A percentile compares a stretch with the other conserved stretches of the same genome.
phyloP scores from a whole-genome alignment of 1,284 basidiomycete species.

The Bondarzewia mesenterica region DNA sequence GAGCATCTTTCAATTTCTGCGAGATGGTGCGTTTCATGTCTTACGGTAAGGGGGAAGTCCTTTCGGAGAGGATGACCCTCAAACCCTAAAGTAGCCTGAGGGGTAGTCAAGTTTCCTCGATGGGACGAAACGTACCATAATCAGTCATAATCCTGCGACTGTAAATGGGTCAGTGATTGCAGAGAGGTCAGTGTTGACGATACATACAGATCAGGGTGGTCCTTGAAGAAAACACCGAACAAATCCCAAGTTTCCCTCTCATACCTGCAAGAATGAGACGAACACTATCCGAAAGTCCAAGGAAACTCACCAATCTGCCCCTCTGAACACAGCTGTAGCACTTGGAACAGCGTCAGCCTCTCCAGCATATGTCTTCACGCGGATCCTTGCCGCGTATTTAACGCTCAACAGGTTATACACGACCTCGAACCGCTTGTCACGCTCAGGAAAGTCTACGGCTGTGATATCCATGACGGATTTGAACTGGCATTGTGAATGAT shows the following conservation, averaged over 20 bases:
- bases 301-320: conserved; percentile 83
- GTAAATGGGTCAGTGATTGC: conserved; percentile 12
- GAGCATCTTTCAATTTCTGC: neutral
- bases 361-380: conserved; percentile 97
- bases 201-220: conserved; percentile 90
- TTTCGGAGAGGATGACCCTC: conserved; percentile 98
- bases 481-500: conserved; percentile 96
- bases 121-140: conserved; percentile 58
- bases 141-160: conserved; percentile 96
- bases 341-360: conserved; percentile 95
- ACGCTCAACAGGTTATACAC: conserved; percentile 93
- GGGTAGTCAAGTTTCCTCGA: conserved; percentile 4
- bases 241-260: conserved; percentile 99
- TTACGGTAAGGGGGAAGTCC: conserved; percentile 92
- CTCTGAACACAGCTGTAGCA: conserved; percentile 71
- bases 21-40: conserved; percentile 14
- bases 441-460: conserved; percentile 92
- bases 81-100: conserved; percentile 55
- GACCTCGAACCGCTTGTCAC: conserved; percentile 93
- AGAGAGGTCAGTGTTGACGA: conserved; percentile 9
- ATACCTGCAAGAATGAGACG: conserved; percentile 46
- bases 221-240: conserved; percentile 94
- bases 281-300: neutral
- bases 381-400: conserved; percentile 69
- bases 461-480: conserved; percentile 91